phyloP scores from a whole-genome alignment of 2,329 filamentous ascomycete genomes.

The Xylariaceae sp. region DNA sequence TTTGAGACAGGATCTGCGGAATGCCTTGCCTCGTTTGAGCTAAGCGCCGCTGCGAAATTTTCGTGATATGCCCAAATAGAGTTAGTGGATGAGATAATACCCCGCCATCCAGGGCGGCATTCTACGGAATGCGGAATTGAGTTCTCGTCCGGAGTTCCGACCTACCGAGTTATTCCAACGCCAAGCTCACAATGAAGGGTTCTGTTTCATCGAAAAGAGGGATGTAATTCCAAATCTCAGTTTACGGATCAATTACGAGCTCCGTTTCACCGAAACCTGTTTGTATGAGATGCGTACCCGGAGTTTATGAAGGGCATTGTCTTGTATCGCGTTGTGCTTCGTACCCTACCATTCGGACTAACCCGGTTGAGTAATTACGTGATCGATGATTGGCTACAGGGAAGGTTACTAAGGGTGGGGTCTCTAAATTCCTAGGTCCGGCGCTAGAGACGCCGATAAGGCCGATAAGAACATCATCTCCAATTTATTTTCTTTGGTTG shows the following conservation, averaged over 20 bases:
- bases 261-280: too few relatives aligned
- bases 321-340: background rate
- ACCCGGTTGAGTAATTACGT: background rate
- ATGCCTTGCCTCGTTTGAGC: background rate
- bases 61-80: background rate
- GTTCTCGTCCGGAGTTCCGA: too few relatives aligned
- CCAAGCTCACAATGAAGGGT: too few relatives aligned
- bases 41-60: background rate
- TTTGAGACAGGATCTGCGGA: background rate
- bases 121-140: too few relatives aligned
- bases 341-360: background rate
- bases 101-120: too few relatives aligned
- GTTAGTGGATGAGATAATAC: background rate
- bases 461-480: conserved; percentile 14
- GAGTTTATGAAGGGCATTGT: too few relatives aligned
- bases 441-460: conserved; percentile 9
- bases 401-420: background rate
- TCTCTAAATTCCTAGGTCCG: background rate
- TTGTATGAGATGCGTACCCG: too few relatives aligned
- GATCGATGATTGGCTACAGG: background rate
- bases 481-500: conserved; percentile 18
- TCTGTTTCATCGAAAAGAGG: background rate
- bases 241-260: too few relatives aligned
- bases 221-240: background rate
- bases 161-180: too few relatives aligned